A percentile compares a stretch with the other conserved stretches of the same genome.
These are phyloP conservation scores for Tolypocladium pustulatum DNA, from an alignment of 2,329 filamentous ascomycete genomes.

Conservation along the genomic window DNA sequence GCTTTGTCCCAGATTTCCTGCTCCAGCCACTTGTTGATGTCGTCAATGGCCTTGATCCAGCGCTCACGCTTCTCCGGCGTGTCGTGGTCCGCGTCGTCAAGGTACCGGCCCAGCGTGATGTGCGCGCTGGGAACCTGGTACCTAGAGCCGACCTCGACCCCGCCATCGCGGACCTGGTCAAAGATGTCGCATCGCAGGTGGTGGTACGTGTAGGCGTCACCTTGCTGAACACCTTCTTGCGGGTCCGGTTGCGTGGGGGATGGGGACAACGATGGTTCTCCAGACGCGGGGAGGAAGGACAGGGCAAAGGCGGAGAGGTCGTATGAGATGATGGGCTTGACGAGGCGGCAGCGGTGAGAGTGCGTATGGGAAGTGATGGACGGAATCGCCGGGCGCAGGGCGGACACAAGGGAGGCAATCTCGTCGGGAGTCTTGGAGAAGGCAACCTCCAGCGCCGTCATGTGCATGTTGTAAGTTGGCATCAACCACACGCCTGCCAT, in stretches of 20 bases:
- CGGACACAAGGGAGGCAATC: slow-evolving; percentile 51
- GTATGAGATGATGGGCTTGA: slow-evolving; percentile 75
- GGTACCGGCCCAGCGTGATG: slow-evolving; percentile 75
- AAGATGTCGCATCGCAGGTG: slow-evolving; percentile 78
- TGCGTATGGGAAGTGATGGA: slow-evolving; percentile 56
- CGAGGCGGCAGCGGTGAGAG: slow-evolving; percentile 59
- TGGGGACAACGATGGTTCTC: slow-evolving; percentile 37
- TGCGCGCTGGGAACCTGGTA: slow-evolving; percentile 88
- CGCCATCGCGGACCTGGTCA: slow-evolving; percentile 45
- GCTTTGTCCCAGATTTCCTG: slow-evolving; percentile 56
- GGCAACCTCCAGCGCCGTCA: slow-evolving; percentile 77
- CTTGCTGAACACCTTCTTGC: slow-evolving; percentile 26
- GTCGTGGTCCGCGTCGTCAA: slow-evolving; percentile 55
- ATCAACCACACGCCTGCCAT: slow-evolving; percentile 71
- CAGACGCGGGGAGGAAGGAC: slow-evolving; percentile 73
- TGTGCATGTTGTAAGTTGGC: slow-evolving; percentile 67
- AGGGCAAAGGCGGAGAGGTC: slow-evolving; percentile 79
- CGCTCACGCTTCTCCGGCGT: slow-evolving; percentile 44
- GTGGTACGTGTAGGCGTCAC: slow-evolving; percentile 75
- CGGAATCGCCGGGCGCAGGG: slow-evolving; percentile 45
- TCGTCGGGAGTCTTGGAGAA: slow-evolving; percentile 64
- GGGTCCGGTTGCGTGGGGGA: slow-evolving; percentile 25
- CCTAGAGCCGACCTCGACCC: slow-evolving; percentile 62
- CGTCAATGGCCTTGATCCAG: slow-evolving; percentile 63
- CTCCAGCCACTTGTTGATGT: slow-evolving; percentile 67